phyloP scores from a whole-genome alignment of 2,329 filamentous ascomycete species.

The Aureobasidium subglaciale region DNA sequence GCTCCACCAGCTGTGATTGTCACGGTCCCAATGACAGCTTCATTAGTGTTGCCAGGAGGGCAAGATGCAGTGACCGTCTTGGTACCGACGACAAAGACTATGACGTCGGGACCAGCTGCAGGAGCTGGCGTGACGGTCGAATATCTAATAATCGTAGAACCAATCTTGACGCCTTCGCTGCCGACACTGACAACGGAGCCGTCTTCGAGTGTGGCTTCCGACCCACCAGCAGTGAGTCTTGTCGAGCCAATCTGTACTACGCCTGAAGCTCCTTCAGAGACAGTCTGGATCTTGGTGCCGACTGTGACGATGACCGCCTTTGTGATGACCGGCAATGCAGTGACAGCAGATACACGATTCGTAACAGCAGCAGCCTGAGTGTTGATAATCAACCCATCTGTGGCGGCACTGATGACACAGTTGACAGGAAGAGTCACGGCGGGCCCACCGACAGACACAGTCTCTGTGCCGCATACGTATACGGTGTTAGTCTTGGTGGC shows the following conservation, averaged over 20 bases:
- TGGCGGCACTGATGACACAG: neutral
- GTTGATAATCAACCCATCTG: neutral
- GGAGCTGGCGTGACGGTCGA: neutral
- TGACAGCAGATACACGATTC: neutral
- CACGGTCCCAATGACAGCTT: conserved; percentile 18
- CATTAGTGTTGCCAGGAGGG: neutral
- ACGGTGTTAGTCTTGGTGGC: neutral
- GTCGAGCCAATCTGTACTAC: conserved; percentile 18
- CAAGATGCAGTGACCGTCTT: conserved; percentile 18
- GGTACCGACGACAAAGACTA: conserved; percentile 16
- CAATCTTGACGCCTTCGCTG: conserved; percentile 1
- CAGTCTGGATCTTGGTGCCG: conserved; percentile 12
- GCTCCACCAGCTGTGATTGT: conserved; percentile 18
- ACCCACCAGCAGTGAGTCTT: conserved; percentile 17
- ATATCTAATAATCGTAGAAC: neutral
- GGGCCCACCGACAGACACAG: neutral
- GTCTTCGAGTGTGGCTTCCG: conserved; percentile 18
- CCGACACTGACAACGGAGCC: conserved; percentile 18
- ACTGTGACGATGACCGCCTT: neutral
- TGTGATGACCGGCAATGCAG: neutral
- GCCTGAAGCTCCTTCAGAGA: neutral
- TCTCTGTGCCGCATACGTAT: neutral
- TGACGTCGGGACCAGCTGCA: neutral
- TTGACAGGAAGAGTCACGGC: conserved; percentile 3
- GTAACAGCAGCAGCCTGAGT: neutral